Percentiles rank a stretch among this genome's conserved stretches.
phyloP scores from a whole-genome alignment of 257 asterid genomes.

The Solanum infundibuliforme region DNA sequence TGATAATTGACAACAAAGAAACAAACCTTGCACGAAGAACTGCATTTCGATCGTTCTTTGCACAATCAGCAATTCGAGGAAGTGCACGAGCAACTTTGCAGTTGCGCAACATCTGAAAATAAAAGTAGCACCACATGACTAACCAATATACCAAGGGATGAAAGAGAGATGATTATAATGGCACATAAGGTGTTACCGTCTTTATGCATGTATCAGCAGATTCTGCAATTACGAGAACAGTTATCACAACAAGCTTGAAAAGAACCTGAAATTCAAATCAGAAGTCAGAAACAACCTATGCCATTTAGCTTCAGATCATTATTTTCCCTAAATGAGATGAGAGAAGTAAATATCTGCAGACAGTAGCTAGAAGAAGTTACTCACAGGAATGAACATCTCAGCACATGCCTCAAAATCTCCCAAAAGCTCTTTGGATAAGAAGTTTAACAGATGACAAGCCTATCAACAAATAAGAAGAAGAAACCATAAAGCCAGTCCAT shows the following conservation, averaged over 20 bases:
- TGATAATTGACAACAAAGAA: neutral
- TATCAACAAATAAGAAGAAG: slow-evolving; percentile 12
- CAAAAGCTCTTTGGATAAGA: slow-evolving; percentile 89
- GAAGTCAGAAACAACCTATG: slow-evolving; percentile 25
- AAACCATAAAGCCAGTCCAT: neutral
- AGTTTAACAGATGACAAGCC: slow-evolving; percentile 81
- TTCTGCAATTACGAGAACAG: slow-evolving; percentile 98
- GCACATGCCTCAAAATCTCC: slow-evolving; percentile 98
- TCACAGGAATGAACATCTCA: slow-evolving; percentile 95
- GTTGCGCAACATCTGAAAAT: slow-evolving; percentile 78
- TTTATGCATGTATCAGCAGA: slow-evolving; percentile 98
- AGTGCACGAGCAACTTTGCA: slow-evolving; percentile 95
- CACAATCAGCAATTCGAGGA: slow-evolving; percentile 82
- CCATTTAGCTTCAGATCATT: neutral
- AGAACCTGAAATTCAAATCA: slow-evolving; percentile 60
- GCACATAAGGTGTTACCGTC: slow-evolving; percentile 44
- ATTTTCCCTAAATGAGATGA: neutral
- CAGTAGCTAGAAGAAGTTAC: slow-evolving; percentile 13
- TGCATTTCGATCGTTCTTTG: slow-evolving; percentile 89
- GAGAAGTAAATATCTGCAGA: neutral
- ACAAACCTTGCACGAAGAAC: slow-evolving; percentile 91
- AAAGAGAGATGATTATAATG: slow-evolving; percentile 1
- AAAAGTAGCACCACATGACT: slow-evolving; percentile 1
- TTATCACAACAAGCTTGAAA: slow-evolving; percentile 99
- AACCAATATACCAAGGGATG: neutral